phyloP scores from a whole-genome alignment of 768 basidiomycete genomes.

The Obba rivulosa region DNA sequence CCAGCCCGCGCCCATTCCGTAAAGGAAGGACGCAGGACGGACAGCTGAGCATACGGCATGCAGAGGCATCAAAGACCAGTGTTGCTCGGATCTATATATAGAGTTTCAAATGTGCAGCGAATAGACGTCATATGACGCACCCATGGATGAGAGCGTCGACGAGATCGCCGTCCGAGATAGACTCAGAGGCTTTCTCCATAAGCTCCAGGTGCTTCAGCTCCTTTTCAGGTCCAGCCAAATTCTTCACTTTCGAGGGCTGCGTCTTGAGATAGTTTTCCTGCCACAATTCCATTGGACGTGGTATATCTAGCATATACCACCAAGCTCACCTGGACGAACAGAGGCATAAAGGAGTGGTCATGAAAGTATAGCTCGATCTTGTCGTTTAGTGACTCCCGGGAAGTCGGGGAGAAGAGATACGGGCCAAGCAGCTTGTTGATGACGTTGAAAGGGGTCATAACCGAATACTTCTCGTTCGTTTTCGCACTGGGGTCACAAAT shows the following conservation, averaged over 20 bases:
- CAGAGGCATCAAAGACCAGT: constrained; percentile 92
- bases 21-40: constrained; percentile 77
- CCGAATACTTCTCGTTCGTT: constrained; percentile 88
- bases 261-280: constrained; percentile 95
- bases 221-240: constrained; percentile 57
- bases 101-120: background rate
- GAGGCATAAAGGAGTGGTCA: constrained; percentile 88
- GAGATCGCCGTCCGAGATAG: constrained; percentile 92
- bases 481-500: constrained; percentile 47
- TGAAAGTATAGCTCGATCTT: constrained; percentile 98
- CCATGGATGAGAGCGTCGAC: constrained; percentile 93
- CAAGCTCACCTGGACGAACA: constrained; percentile 83
- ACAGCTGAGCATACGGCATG: constrained; percentile 92
- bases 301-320: background rate
- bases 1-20: constrained; percentile 65
- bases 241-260: constrained; percentile 56
- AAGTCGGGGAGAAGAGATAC: constrained; percentile 80
- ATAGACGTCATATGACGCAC: constrained; percentile 33
- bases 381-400: constrained; percentile 76
- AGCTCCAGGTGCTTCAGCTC: constrained; percentile 69
- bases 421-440: constrained; percentile 88
- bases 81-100: constrained; percentile 74
- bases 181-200: constrained; percentile 84
- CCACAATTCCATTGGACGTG: background rate
- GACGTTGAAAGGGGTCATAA: constrained; percentile 90